Evolutionary conservation across 305 asterid species (phyloP), one percentile per base, ranked within the genome.

Genomic region (Solanum hybrid): DNA sequence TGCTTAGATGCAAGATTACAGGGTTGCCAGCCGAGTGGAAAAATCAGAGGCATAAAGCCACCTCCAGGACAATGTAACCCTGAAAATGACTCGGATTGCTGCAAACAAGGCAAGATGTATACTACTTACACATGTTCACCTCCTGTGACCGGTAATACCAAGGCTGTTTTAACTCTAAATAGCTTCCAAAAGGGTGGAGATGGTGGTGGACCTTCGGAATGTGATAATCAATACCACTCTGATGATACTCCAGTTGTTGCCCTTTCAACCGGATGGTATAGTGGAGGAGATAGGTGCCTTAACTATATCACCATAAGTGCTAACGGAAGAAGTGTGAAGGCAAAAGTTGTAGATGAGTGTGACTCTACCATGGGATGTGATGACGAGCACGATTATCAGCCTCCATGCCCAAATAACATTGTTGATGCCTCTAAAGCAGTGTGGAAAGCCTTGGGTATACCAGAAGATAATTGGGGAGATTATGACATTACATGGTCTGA

Each of bases 391-490:
- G 93, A 89, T 86, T 91, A 78, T 71, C 94, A 91, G 91, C 91
- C 90, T 27, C 93, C 93, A 40, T 90, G 93, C 14, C 89, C 88
- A 0, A 87, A 91, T 69, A 91, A 94, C 89, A 92, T 94, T 0
- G 94, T 93, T 14, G 96, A 90, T 88, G 95, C 92, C 3, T 93
- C 96, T 0, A 86, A 69, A 76, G 95, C 93, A 7, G 96, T 94
- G 37, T 92, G 95, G 96, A 10, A 86, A 84, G 94, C 94, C 4
- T 79, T 93, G 36, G 92, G 86, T 5, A 89, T 91, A 38, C 92
- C 92, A 0, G 29, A 87, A 79, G 77, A n/a, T 27, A 17, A 90
- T 4, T 85, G 93, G 92, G 92, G 91, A 1, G 73, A 71, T 75
- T 38, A 91, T 82, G 92, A 88, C 69, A 89, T 94, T 51, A 86